Base-by-base conservation (phyloP, 2,329 filamentous ascomycete genomes). In the Sodiomyces alkalinus region DNA sequence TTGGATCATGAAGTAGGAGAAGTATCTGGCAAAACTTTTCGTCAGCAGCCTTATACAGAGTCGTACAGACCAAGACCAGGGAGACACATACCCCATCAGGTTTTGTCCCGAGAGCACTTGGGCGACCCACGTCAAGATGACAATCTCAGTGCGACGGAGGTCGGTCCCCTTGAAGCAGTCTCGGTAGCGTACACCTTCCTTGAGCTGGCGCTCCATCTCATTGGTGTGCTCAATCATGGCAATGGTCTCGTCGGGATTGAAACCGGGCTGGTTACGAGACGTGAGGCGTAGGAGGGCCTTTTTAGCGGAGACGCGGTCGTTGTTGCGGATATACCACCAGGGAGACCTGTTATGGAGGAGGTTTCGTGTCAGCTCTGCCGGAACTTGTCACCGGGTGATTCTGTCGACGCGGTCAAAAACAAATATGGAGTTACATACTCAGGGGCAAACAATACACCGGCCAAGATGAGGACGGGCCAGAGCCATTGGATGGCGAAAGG, bases 211-310 rank as follows among this genome's bases (percentile, higher is more conserved):
- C 38, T 67, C 62, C 31, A 61, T 43, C 41, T 60, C 53, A 35
- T 68, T 61, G 6, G 65, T 69, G 35, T 68, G 56, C 19, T 58
- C 52, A 40, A 70, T 67, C 58, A 69, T 57, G 11, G 64, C 59
- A 8, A 72, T 44, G 0, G 56, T 57, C 33, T 62, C 52, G 32
- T 66, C 57, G 4, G 47, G 44, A 34, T 64, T 56, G 37, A 62
- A 60, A 17, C 39, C 37, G 14, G 49, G 41, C 31, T 53, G 45
- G 33, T 51, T 47, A 18, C 38, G 41, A 4, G 49, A 54, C 0
- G 56, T 59, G 3, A 65, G 49, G 11, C 59, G 49, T 16, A 55
- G 34, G 0, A 65, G 42, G 3, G 58, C 52, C 11, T 43, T 44
- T 26, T 49, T 52, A 1, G 62, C 62, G 1, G 49, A 53, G 0